Conservation (phyloP, 208 protist genomes). For the Leishmania major region DNA sequence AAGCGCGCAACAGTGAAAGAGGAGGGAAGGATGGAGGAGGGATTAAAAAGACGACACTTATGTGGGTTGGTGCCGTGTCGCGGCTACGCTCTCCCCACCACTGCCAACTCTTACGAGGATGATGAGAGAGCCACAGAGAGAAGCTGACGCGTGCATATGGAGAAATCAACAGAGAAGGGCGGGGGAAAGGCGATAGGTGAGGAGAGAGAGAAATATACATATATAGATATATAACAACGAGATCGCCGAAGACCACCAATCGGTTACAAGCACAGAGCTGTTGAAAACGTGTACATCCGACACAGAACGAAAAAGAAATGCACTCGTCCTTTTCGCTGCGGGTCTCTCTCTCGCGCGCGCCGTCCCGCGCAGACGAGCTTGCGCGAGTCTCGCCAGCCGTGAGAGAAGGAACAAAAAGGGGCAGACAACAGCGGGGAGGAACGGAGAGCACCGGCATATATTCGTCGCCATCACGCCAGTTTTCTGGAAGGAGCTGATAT, state of each 20-base stretch:
- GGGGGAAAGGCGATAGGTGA: background rate
- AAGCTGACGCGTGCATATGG: background rate
- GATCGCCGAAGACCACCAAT: background rate
- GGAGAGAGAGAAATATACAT: too few species aligned
- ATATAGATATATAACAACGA: too few species aligned
- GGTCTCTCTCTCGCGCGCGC: background rate
- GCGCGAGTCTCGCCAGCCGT: background rate
- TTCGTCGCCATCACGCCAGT: too few species aligned
- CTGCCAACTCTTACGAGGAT: background rate
- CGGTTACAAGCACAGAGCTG: background rate
- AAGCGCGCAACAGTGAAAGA: background rate
- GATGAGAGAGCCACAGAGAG: background rate
- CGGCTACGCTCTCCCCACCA: background rate
- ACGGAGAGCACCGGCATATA: background rate
- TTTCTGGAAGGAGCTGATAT: background rate
- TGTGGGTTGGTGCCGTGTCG: background rate
- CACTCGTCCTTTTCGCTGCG: too few species aligned
- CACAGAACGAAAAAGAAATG: background rate
- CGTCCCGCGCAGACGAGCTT: background rate
- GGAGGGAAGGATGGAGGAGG: background rate
- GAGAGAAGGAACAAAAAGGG: background rate
- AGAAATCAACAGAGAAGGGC: background rate
- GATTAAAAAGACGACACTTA: background rate
- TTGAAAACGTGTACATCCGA: background rate
- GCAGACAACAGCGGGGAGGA: too few species aligned